phyloP scores from a whole-genome alignment of 331 rosid genomes.

The Erythrophleum ivorense region DNA sequence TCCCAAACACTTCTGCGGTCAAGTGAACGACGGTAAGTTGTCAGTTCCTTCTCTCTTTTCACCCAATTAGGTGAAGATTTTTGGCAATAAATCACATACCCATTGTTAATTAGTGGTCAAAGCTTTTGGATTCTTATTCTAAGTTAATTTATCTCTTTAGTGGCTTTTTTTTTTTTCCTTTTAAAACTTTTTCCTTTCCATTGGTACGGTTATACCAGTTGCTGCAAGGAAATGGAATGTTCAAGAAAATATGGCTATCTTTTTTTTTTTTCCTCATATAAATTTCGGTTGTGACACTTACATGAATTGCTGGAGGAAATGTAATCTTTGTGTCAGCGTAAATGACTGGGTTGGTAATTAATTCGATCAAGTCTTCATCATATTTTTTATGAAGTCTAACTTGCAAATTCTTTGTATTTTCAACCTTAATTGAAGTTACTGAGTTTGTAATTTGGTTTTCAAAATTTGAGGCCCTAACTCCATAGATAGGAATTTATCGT shows the following conservation, averaged over 20 bases:
- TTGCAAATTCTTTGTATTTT: not conserved
- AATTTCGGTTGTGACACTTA: not conserved
- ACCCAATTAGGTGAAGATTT: not conserved
- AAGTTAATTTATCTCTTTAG: not conserved
- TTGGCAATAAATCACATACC: not conserved
- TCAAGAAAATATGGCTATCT: not conserved
- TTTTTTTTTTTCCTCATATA: not conserved
- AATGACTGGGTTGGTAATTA: constrained; percentile 1
- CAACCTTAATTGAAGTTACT: not conserved
- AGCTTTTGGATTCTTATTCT: not conserved
- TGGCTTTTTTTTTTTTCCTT: not conserved
- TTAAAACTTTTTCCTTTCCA: not conserved
- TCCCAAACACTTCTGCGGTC: not conserved
- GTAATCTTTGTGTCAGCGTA: not conserved
- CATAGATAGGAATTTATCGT: not conserved
- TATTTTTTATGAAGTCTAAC: not conserved
- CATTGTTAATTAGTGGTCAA: not conserved
- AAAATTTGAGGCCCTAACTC: not conserved
- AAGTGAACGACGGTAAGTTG: constrained; percentile 2
- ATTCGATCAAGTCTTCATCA: not conserved
- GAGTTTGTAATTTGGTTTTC: not conserved
- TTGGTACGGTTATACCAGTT: not conserved
- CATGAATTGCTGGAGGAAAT: not conserved
- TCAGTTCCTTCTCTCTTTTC: not conserved
- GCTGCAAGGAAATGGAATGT: not conserved